Evolutionary conservation across 495 filamentous ascomycete species (phyloP).

Genomic region (Podospora conica): DNA sequence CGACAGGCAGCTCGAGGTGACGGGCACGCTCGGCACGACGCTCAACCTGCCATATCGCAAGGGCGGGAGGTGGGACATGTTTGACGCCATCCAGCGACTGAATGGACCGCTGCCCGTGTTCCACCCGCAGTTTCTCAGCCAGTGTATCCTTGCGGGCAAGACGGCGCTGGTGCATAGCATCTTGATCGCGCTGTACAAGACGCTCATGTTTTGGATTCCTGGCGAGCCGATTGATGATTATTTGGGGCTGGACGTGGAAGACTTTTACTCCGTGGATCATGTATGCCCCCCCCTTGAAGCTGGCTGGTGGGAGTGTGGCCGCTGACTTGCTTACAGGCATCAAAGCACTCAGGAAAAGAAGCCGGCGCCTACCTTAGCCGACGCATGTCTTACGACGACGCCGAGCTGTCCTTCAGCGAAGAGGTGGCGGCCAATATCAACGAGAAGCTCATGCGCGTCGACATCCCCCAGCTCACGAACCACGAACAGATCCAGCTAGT

Average conservation of each 20-base stretch:
- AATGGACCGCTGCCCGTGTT: conserved; percentile 89
- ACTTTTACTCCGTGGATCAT: conserved; percentile 53
- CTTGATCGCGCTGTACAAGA: conserved; percentile 66
- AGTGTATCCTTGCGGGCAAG: conserved; percentile 82
- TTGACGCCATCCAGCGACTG: conserved; percentile 70
- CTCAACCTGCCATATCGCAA: conserved; percentile 54
- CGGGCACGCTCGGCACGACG: conserved; percentile 55
- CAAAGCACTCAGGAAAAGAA: conserved; percentile 18
- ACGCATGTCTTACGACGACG: conserved; percentile 45
- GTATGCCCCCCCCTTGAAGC: conserved; percentile 7
- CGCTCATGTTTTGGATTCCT: conserved; percentile 74
- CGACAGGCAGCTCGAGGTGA: conserved; percentile 63
- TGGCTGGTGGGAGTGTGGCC: neutral
- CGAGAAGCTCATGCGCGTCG: conserved; percentile 66
- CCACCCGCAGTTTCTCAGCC: conserved; percentile 86
- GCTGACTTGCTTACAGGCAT: conserved; percentile 8
- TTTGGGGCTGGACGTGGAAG: conserved; percentile 62
- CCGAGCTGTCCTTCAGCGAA: conserved; percentile 61
- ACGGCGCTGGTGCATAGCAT: conserved; percentile 65
- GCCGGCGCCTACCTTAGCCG: conserved; percentile 24
- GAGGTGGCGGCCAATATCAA: conserved; percentile 63
- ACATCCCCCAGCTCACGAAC: conserved; percentile 76
- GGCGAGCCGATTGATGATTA: conserved; percentile 79
- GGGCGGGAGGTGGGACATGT: conserved; percentile 53
- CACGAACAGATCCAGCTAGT: conserved; percentile 85